These are phyloP conservation scores for Vachellia pachyceras DNA, from an alignment of 306 rosid genomes.

Conservation along the genomic window DNA sequence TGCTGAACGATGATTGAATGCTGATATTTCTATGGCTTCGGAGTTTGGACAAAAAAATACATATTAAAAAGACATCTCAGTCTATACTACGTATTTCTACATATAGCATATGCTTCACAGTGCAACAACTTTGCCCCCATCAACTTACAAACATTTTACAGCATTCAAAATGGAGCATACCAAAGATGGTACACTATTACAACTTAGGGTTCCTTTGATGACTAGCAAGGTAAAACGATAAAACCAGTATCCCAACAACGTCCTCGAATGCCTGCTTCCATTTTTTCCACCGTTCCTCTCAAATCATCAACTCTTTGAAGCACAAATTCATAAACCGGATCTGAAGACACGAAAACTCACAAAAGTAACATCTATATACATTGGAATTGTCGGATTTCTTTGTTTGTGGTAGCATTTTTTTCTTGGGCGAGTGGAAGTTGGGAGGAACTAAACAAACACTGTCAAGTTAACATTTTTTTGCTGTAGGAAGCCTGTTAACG, in stretches of 20 bases:
- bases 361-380: background rate
- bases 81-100: background rate
- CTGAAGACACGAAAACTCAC: background rate
- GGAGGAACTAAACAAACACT: background rate
- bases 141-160: background rate
- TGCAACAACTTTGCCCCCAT: background rate
- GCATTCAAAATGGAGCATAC: background rate
- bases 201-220: background rate
- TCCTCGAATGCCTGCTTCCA: background rate
- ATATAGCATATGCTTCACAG: background rate
- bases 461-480: background rate
- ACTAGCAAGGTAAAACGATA: background rate
- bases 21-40: background rate
- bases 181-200: background rate
- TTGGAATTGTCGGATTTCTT: background rate
- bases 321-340: background rate
- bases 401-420: background rate
- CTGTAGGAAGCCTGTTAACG: background rate
- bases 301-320: conserved; percentile 3
- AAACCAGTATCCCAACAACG: background rate
- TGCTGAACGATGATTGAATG: background rate
- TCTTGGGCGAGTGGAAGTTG: background rate
- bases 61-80: background rate
- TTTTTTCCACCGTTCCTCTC: no score
- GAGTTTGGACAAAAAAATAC: background rate